Evolutionary conservation across 352 stramenopile species (phyloP).

Genomic region (Phytophthora sojae): DNA sequence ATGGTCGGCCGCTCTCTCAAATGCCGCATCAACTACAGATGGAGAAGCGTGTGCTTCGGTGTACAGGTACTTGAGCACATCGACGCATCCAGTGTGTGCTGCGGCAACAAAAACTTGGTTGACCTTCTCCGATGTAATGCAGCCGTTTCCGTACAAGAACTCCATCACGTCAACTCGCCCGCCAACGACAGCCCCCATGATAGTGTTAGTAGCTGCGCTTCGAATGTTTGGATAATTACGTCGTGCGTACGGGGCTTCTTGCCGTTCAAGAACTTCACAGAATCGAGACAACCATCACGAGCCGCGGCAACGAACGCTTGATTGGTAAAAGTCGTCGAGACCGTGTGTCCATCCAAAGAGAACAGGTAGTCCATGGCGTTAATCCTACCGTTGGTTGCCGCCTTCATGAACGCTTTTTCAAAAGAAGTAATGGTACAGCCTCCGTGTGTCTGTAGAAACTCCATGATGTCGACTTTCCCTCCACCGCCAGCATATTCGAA

Average conservation of each 20-base stretch:
- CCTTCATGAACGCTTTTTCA: conserved; percentile 1
- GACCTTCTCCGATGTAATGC: not conserved
- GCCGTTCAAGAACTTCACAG: not conserved
- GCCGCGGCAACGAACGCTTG: conserved; percentile 4
- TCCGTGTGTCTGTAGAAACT: not conserved
- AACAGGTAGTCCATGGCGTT: conserved; percentile 6
- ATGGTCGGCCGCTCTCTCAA: too few species aligned
- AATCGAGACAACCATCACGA: not conserved
- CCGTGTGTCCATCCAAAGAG: not conserved
- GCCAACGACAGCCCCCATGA: not conserved
- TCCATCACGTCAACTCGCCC: not conserved
- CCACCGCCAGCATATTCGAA: not conserved
- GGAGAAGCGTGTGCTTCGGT: too few species aligned
- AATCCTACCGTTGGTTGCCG: not conserved
- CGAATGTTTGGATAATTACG: not conserved
- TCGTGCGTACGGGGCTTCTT: not conserved
- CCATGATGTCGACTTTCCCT: not conserved
- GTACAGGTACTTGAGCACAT: too few species aligned
- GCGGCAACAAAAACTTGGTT: too few species aligned
- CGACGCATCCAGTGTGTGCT: too few species aligned
- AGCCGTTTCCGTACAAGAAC: not conserved
- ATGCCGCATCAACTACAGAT: too few species aligned
- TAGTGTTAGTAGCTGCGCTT: not conserved
- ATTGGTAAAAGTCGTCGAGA: not conserved
- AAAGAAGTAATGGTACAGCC: not conserved